Evolutionary conservation across 2,329 filamentous ascomycete species (phyloP).

Genomic region (Ophiostoma montium): DNA sequence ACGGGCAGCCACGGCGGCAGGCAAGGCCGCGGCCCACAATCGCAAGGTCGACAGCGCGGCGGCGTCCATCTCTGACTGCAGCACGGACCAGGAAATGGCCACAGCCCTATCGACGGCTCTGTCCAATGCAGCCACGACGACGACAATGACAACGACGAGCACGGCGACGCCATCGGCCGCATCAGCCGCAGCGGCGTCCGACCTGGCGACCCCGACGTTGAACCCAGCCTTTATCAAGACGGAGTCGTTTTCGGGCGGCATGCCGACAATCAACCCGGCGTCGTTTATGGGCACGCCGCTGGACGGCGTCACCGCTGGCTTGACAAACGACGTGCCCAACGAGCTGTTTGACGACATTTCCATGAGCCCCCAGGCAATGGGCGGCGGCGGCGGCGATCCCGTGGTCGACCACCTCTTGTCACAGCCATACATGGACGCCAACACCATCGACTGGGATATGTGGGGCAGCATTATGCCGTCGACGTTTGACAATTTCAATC

Average conservation of each 20-base stretch:
- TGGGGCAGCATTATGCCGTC: slow-evolving; percentile 19
- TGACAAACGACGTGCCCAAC: too few relatives aligned
- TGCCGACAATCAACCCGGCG: not conserved
- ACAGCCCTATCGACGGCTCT: not conserved
- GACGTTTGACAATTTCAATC: slow-evolving; percentile 15
- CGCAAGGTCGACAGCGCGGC: not conserved
- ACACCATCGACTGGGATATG: slow-evolving; percentile 32
- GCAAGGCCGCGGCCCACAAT: not conserved
- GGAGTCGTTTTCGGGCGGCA: not conserved
- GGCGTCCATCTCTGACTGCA: not conserved
- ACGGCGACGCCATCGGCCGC: not conserved
- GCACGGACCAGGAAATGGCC: not conserved
- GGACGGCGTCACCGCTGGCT: not conserved
- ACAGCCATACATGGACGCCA: slow-evolving; percentile 28
- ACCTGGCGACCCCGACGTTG: not conserved
- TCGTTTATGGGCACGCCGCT: not conserved
- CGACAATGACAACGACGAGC: too few relatives aligned
- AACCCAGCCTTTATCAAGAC: not conserved
- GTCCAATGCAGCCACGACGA: too few relatives aligned
- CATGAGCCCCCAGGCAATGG: not conserved
- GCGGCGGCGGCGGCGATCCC: slow-evolving; percentile 12
- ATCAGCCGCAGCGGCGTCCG: not conserved
- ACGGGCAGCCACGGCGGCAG: not conserved
- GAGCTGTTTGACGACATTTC: not conserved
- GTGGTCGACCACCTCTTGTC: slow-evolving; percentile 30